phyloP scores from a whole-genome alignment of 2,329 filamentous ascomycete species.

The Xylaria hypoxylon region DNA sequence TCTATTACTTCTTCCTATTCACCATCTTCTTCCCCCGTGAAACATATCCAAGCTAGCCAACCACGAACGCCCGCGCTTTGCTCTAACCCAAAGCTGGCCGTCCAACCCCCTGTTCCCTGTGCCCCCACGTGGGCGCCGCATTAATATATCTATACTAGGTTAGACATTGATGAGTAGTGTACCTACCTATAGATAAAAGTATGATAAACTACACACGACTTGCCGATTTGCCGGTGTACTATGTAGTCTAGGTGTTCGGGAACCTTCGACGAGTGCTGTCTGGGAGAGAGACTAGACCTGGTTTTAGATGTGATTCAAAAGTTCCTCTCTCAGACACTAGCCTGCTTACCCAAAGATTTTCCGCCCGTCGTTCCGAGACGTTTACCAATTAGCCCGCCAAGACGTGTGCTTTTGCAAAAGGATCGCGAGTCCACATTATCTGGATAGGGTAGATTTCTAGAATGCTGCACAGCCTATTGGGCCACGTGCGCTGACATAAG shows the following conservation, averaged over 20 bases:
- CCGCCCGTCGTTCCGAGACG: background rate
- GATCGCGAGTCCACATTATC: background rate
- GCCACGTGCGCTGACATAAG: conserved; percentile 16
- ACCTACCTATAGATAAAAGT: no score
- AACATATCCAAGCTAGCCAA: conserved; percentile 7
- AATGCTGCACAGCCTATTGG: background rate
- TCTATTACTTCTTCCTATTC: conserved; percentile 1
- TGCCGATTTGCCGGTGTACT: background rate
- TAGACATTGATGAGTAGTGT: background rate
- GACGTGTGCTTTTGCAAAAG: background rate
- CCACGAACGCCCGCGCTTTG: conserved; percentile 17
- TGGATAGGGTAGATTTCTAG: no score
- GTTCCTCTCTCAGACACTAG: background rate
- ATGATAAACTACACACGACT: background rate
- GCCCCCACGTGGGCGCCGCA: background rate
- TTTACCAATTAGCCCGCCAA: conserved; percentile 4
- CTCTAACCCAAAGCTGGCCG: background rate
- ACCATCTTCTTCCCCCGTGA: background rate
- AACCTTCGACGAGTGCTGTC: background rate
- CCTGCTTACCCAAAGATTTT: background rate
- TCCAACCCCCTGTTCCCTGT: background rate
- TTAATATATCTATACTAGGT: background rate
- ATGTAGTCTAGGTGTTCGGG: background rate
- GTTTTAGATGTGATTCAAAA: background rate
- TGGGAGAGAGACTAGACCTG: no score